These are phyloP conservation scores for Mollisiaceae sp. DNA, from an alignment of 2,329 filamentous ascomycete species.

Conservation along the genomic window DNA sequence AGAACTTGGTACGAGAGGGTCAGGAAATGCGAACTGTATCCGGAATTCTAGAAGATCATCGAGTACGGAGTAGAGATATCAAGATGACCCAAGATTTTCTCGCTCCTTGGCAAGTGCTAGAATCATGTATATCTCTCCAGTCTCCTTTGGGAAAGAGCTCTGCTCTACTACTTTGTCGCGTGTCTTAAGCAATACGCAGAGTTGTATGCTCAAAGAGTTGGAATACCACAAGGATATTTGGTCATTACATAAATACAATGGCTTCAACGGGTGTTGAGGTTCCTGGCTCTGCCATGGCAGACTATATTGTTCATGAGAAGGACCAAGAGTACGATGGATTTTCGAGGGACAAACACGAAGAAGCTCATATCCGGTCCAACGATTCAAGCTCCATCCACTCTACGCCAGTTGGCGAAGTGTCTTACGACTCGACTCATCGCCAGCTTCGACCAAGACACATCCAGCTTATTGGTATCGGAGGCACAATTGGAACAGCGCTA, in stretches of 20 bases:
- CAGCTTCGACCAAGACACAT: conserved; percentile 47
- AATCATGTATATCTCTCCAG: neutral
- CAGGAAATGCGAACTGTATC: neutral
- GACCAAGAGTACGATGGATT: conserved; percentile 21
- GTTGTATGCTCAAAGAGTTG: neutral
- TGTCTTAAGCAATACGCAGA: neutral
- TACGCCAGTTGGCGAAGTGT: neutral
- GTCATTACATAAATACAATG: conserved; percentile 15
- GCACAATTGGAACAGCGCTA: conserved; percentile 66
- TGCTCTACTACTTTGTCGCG: neutral
- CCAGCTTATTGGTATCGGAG: conserved; percentile 59
- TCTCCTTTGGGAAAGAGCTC: neutral
- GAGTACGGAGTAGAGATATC: neutral
- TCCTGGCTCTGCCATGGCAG: conserved; percentile 25
- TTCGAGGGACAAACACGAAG: conserved; percentile 32
- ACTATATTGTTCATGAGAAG: conserved; percentile 26
- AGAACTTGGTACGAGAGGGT: neutral
- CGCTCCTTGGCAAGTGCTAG: neutral
- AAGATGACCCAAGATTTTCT: neutral
- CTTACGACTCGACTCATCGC: conserved; percentile 43
- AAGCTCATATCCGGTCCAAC: conserved; percentile 27
- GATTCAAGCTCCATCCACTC: conserved; percentile 22
- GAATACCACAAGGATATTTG: no score
- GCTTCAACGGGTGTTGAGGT: conserved; percentile 32
- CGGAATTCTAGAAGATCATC: neutral